A percentile compares a stretch with the other conserved stretches of the same genome.
phyloP scores from a whole-genome alignment of 2,329 filamentous ascomycete species.

The Penicillium sp. region DNA sequence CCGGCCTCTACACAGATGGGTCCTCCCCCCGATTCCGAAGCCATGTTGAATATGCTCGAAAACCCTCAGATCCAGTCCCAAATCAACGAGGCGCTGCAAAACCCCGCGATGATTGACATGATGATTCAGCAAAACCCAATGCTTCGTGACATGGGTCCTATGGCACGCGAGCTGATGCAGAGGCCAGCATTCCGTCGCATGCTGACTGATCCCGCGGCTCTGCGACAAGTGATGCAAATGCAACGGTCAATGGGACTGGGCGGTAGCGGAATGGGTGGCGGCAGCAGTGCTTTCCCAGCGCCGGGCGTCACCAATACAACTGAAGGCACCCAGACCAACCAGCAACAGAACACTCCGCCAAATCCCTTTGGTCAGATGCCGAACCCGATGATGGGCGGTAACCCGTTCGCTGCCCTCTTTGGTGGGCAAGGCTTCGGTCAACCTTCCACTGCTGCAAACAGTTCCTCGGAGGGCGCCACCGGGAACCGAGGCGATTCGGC shows the following conservation, averaged over 20 bases:
- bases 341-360: slow-evolving; percentile 29
- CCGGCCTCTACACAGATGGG: slow-evolving; percentile 62
- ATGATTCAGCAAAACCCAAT: slow-evolving; percentile 89
- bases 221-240: slow-evolving; percentile 77
- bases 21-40: slow-evolving; percentile 72
- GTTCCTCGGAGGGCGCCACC: slow-evolving; percentile 26
- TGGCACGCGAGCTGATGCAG: slow-evolving; percentile 76
- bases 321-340: slow-evolving; percentile 41
- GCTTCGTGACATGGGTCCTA: slow-evolving; percentile 63
- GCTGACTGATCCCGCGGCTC: slow-evolving; percentile 83
- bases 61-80: slow-evolving; percentile 80
- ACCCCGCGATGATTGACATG: slow-evolving; percentile 90
- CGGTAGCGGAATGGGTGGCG: slow-evolving; percentile 45
- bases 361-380: slow-evolving; percentile 18
- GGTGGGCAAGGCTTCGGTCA: slow-evolving; percentile 24
- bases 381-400: slow-evolving; percentile 12
- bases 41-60: slow-evolving; percentile 76
- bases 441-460: slow-evolving; percentile 23
- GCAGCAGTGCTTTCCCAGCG: slow-evolving; percentile 65
- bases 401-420: slow-evolving; percentile 57
- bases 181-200: slow-evolving; percentile 85
- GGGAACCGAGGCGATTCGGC: slow-evolving; percentile 24
- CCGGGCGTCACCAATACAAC: slow-evolving; percentile 89
- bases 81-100: slow-evolving; percentile 92
- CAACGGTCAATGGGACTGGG: slow-evolving; percentile 55